Conservation (phyloP, 2,329 filamentous ascomycete species). For the Penicillium carneum region DNA sequence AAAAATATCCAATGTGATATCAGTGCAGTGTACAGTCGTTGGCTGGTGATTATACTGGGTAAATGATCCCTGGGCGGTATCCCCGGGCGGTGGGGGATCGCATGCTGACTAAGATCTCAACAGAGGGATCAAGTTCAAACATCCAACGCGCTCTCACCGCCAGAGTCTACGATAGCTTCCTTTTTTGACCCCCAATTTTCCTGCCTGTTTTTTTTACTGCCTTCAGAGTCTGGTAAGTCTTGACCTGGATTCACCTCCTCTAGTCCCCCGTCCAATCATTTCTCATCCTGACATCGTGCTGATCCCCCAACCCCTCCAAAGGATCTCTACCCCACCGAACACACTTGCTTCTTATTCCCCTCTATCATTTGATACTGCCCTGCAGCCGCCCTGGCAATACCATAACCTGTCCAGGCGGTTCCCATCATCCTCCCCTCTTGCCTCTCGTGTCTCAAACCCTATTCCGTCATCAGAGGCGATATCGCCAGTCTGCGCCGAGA, state of each 20-base stretch:
- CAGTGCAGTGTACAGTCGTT: no score
- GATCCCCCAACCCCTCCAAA: slow-evolving; percentile 28
- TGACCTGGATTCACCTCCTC: not conserved
- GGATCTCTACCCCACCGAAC: slow-evolving; percentile 39
- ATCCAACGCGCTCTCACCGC: slow-evolving; percentile 32
- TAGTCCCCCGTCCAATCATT: slow-evolving; percentile 8
- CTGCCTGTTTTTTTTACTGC: slow-evolving; percentile 1
- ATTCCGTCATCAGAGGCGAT: slow-evolving; percentile 38
- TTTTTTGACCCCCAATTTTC: slow-evolving; percentile 13
- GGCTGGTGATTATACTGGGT: not conserved
- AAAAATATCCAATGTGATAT: not conserved
- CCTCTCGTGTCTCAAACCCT: slow-evolving; percentile 28
- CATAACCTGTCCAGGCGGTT: slow-evolving; percentile 24
- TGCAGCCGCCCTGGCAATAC: slow-evolving; percentile 25
- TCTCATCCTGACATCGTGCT: slow-evolving; percentile 23
- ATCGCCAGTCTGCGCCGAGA: slow-evolving; percentile 51
- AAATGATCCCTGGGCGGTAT: not conserved
- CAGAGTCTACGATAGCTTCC: slow-evolving; percentile 30
- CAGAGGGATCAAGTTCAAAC: slow-evolving; percentile 8
- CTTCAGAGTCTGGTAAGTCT: slow-evolving; percentile 13
- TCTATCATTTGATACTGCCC: slow-evolving; percentile 15
- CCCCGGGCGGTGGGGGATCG: not conserved
- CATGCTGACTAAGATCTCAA: slow-evolving; percentile 26
- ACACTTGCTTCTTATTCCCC: slow-evolving; percentile 19
- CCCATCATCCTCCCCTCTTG: slow-evolving; percentile 15